A percentile compares a stretch with the other conserved stretches of the same genome.
These are phyloP conservation scores for Camellia japonica DNA, from an alignment of 148 eudicot genomes.

Conservation along the genomic window DNA sequence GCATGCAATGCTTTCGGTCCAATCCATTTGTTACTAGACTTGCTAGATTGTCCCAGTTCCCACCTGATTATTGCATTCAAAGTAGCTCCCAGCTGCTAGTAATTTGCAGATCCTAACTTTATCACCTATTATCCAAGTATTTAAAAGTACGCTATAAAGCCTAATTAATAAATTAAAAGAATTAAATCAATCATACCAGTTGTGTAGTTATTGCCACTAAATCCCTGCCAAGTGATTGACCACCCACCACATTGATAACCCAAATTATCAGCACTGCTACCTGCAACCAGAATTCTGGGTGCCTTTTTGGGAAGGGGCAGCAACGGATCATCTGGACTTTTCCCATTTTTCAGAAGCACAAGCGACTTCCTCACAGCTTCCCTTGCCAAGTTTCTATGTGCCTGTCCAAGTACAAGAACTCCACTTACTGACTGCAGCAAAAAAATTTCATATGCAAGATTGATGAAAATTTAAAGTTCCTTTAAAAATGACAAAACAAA, in stretches of 20 bases:
- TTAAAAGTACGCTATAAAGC: not conserved
- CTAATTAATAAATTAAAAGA: not conserved
- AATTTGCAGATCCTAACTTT: not conserved
- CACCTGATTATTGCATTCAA: not conserved
- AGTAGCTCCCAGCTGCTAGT: not conserved
- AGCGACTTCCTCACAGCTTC: conserved; percentile 94
- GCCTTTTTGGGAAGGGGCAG: conserved; percentile 69
- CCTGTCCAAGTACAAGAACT: conserved; percentile 34
- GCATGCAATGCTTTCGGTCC: not conserved
- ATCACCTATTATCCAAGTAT: not conserved
- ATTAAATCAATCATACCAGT: conserved; percentile 41
- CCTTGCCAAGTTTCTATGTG: conserved; percentile 81
- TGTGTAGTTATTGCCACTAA: conserved; percentile 64
- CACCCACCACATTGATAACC: conserved; percentile 67
- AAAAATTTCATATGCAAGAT: too few species aligned
- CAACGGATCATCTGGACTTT: conserved; percentile 38
- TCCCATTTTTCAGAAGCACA: conserved; percentile 83
- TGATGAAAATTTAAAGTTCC: too few species aligned
- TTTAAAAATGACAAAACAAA: too few species aligned
- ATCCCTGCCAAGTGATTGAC: too few species aligned
- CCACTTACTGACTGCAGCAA: not conserved
- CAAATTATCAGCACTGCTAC: conserved; percentile 83
- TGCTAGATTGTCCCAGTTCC: not conserved
- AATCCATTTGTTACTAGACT: not conserved
- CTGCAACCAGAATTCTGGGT: conserved; percentile 66